Conservation (phyloP, 2,329 filamentous ascomycete species). For the Verticillium isaacii region DNA sequence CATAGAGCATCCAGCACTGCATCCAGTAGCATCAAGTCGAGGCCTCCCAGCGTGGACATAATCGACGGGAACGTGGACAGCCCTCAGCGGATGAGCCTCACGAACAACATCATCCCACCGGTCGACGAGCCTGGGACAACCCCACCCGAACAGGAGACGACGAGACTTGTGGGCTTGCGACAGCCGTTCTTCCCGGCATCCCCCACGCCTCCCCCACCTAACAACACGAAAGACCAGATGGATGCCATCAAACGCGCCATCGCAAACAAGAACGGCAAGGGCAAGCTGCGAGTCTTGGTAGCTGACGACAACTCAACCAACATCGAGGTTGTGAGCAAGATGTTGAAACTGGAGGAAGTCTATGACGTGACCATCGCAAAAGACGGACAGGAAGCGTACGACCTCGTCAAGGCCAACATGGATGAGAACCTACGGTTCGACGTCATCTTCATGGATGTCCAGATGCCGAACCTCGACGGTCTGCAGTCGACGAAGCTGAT, state of each 20-base stretch:
- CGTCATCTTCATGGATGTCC: conserved; percentile 93
- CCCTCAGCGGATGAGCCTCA: conserved; percentile 11
- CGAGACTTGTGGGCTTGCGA: conserved; percentile 70
- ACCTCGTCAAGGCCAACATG: conserved; percentile 80
- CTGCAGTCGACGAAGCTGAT: conserved; percentile 83
- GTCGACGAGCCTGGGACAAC: conserved; percentile 18
- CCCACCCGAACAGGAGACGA: conserved; percentile 18
- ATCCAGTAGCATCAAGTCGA: conserved; percentile 48
- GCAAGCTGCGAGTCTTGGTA: conserved; percentile 75
- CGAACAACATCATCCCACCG: conserved; percentile 7
- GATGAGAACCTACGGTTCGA: conserved; percentile 68
- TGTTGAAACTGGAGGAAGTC: conserved; percentile 73
- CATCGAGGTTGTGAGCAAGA: conserved; percentile 53
- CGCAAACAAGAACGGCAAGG: conserved; percentile 51
- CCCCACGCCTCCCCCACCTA: conserved; percentile 24
- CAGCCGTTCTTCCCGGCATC: conserved; percentile 70
- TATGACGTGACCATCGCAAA: conserved; percentile 86
- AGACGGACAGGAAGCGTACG: conserved; percentile 81
- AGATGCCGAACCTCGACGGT: conserved; percentile 91
- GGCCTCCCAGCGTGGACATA: conserved; percentile 41
- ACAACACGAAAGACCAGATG: conserved; percentile 53
- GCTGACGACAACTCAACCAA: conserved; percentile 66
- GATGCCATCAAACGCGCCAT: conserved; percentile 62
- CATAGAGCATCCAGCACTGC: conserved; percentile 47
- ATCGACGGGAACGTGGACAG: conserved; percentile 27